A percentile compares a stretch with the other conserved stretches of the same genome.
These are phyloP conservation scores for Calocera cornea DNA, from an alignment of 768 basidiomycete species.

Conservation along the genomic window DNA sequence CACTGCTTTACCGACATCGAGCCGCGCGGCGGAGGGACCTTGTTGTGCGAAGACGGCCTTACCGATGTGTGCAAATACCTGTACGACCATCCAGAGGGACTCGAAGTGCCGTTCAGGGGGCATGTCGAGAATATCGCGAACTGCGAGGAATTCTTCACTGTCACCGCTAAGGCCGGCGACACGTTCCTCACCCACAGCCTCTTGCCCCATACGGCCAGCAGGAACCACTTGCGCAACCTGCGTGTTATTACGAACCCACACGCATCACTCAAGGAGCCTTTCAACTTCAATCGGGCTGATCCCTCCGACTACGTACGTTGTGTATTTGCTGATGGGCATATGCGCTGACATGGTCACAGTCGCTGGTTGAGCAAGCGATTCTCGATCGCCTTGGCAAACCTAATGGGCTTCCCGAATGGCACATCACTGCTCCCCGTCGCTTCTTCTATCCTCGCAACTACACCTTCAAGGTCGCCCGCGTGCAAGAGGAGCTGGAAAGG, in stretches of 20 bases:
- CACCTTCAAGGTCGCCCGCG: conserved; percentile 14
- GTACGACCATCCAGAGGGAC: conserved; percentile 16
- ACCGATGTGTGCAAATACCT: conserved; percentile 11
- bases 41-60: conserved; percentile 16
- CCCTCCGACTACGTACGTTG: conserved; percentile 12
- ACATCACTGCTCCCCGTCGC: conserved; percentile 12
- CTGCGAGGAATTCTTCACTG: conserved; percentile 11
- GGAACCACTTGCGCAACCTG: conserved; percentile 15
- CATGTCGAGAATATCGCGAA: conserved; percentile 9
- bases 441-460: conserved; percentile 15
- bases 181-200: conserved; percentile 13
- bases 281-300: conserved; percentile 15
- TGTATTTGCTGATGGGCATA: background rate
- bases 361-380: conserved; percentile 17
- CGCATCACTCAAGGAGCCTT: conserved; percentile 13
- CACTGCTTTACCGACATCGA: conserved; percentile 17
- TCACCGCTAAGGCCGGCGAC: conserved; percentile 17
- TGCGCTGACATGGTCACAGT: background rate
- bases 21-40: conserved; percentile 14
- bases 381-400: conserved; percentile 15
- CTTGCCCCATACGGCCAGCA: conserved; percentile 12
- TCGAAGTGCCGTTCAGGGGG: conserved; percentile 14
- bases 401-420: conserved; percentile 13
- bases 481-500: conserved; percentile 13
- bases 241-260: conserved; percentile 19